phyloP scores from a whole-genome alignment of 228 moss, liverwort and hornwort species.

The Sphagnum magellanicum region DNA sequence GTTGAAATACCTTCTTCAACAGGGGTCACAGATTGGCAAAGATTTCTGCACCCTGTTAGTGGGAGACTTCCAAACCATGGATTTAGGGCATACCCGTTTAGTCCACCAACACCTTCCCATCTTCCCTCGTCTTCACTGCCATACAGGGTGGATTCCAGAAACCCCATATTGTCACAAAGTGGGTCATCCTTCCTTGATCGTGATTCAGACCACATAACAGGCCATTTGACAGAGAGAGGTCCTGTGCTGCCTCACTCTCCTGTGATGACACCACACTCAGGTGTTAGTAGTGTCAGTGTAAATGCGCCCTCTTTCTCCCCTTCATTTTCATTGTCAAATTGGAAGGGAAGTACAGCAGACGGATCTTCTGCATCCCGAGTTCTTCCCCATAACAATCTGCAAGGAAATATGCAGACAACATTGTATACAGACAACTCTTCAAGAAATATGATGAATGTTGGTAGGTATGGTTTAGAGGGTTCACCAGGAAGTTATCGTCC shows the following conservation, averaged over 20 bases:
- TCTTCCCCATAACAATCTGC: slow-evolving; percentile 20
- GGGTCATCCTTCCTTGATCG: slow-evolving; percentile 1
- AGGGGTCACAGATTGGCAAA: slow-evolving; percentile 24
- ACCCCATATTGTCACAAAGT: slow-evolving; percentile 9
- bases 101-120: slow-evolving; percentile 4
- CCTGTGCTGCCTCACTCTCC: slow-evolving; percentile 28
- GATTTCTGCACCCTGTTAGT: slow-evolving; percentile 8
- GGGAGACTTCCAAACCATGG: slow-evolving; percentile 6
- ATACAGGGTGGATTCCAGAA: slow-evolving; percentile 7
- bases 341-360: slow-evolving; percentile 23
- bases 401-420: slow-evolving; percentile 24
- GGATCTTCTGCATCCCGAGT: slow-evolving; percentile 35
- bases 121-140: neutral
- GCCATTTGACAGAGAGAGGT: slow-evolving; percentile 21
- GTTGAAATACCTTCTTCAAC: slow-evolving; percentile 1
- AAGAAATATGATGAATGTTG: slow-evolving; percentile 4
- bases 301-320: slow-evolving; percentile 30
- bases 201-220: slow-evolving; percentile 11
- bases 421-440: slow-evolving; percentile 4
- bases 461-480: slow-evolving; percentile 15
- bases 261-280: slow-evolving; percentile 15
- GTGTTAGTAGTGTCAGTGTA: slow-evolving; percentile 9
- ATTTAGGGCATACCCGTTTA: slow-evolving; percentile 8
- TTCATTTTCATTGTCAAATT: slow-evolving; percentile 26
- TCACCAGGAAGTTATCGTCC: slow-evolving; percentile 9